Evolutionary conservation across 2,329 filamentous ascomycete species (phyloP).

Genomic region (Penicillium rolfsii): DNA sequence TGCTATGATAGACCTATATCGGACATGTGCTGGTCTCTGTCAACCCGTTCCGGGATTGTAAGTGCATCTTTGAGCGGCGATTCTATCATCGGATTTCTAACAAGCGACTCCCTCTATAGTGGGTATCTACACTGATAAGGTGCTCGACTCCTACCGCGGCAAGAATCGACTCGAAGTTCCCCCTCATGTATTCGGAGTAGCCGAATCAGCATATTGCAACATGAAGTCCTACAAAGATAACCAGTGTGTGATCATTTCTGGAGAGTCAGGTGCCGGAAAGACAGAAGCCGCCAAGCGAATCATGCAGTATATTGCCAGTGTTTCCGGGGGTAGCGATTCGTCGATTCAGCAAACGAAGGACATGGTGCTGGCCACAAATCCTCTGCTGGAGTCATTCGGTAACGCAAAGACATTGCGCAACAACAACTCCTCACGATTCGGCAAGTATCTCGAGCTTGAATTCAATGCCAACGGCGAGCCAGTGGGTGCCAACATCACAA

Average conservation of each 20-base stretch:
- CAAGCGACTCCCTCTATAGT: constrained; percentile 51
- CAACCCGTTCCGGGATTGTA: constrained; percentile 91
- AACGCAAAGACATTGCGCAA: constrained; percentile 98
- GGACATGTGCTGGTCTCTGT: constrained; percentile 99
- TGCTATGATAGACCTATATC: constrained; percentile 75
- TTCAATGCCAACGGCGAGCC: constrained; percentile 92
- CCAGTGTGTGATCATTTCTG: constrained; percentile 98
- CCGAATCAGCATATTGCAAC: constrained; percentile 96
- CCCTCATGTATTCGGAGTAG: constrained; percentile 96
- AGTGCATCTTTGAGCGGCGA: constrained; percentile 37
- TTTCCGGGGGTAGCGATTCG: constrained; percentile 80
- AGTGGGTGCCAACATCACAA: constrained; percentile 95
- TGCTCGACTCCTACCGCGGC: constrained; percentile 90
- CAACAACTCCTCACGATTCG: constrained; percentile 98
- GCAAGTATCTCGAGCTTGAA: constrained; percentile 96
- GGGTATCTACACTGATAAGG: constrained; percentile 95
- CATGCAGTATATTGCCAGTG: constrained; percentile 99
- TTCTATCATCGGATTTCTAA: constrained; percentile 40
- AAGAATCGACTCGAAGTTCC: constrained; percentile 94
- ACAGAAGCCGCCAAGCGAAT: constrained; percentile 97
- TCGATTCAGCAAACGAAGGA: constrained; percentile 97
- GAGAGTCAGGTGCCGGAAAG: constrained; percentile 97
- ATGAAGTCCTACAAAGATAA: constrained; percentile 99
- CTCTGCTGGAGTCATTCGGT: constrained; percentile 93
- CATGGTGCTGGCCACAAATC: constrained; percentile 98